These are phyloP conservation scores for Candida anutae DNA, from an alignment of 1,139 yeast species.

Conservation along the genomic window DNA sequence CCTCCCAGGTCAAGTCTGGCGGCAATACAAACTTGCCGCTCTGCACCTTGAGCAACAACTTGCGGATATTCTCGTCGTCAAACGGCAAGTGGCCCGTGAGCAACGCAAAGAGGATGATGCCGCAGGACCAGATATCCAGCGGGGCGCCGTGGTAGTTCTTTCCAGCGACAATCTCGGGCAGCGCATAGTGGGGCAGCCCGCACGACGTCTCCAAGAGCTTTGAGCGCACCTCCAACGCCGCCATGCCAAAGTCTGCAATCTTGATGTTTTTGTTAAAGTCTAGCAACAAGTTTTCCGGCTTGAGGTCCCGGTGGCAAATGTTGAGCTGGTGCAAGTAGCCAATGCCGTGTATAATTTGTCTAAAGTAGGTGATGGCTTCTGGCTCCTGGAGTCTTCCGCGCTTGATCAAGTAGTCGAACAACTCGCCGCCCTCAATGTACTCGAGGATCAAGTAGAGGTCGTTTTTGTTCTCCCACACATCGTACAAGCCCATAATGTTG, in stretches of 20 bases:
- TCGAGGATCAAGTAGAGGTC: constrained; percentile 86
- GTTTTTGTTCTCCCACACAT: constrained; percentile 97
- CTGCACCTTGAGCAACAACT: constrained; percentile 80
- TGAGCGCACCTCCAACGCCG: constrained; percentile 89
- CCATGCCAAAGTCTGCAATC: constrained; percentile 99
- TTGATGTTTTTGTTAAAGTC: constrained; percentile 86
- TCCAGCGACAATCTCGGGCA: constrained; percentile 96
- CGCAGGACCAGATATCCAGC: constrained; percentile 98
- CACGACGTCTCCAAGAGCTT: constrained; percentile 87
- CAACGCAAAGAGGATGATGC: constrained; percentile 86
- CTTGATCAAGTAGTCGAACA: constrained; percentile 84
- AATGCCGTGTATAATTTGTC: constrained; percentile 89
- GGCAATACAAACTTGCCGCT: constrained; percentile 86
- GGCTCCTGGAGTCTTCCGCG: constrained; percentile 81
- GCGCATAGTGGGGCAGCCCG: constrained; percentile 98
- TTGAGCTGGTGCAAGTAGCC: constrained; percentile 90
- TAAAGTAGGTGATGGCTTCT: constrained; percentile 84
- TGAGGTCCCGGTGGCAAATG: constrained; percentile 90
- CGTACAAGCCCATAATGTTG: constrained; percentile 91
- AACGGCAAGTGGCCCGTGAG: constrained; percentile 94
- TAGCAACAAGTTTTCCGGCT: constrained; percentile 85
- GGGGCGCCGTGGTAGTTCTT: constrained; percentile 94
- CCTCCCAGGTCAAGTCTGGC: constrained; percentile 66
- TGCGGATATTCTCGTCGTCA: constrained; percentile 91
- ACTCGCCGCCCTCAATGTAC: constrained; percentile 96